phyloP scores from a whole-genome alignment of 1,284 basidiomycete genomes.

The Rhodotorula sp. region DNA sequence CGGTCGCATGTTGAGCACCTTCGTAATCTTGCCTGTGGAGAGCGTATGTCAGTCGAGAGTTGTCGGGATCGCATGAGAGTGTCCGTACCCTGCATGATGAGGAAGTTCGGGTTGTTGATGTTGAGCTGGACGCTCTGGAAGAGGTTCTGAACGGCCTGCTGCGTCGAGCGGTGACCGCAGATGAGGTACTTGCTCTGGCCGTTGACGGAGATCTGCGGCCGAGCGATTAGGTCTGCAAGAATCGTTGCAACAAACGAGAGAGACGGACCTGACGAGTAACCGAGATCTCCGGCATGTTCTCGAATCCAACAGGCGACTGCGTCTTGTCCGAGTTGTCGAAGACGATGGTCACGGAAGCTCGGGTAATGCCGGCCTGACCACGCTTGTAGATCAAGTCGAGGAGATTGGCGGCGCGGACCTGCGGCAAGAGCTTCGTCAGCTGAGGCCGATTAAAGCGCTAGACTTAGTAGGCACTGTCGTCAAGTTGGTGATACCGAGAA shows the following conservation, averaged over 20 bases:
- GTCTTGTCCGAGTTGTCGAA: slow-evolving; percentile 96
- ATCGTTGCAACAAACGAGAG: not conserved
- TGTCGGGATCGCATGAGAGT: too few relatives aligned
- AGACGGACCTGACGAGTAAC: slow-evolving; percentile 84
- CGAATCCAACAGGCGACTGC: slow-evolving; percentile 81
- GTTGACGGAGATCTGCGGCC: slow-evolving; percentile 80
- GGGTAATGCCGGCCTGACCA: slow-evolving; percentile 93
- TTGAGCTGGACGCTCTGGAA: slow-evolving; percentile 98
- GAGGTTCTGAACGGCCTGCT: slow-evolving; percentile 82
- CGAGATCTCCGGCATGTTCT: slow-evolving; percentile 83
- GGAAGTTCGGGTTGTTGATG: slow-evolving; percentile 99
- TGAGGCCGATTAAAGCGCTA: not conserved
- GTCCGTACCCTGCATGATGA: slow-evolving; percentile 96
- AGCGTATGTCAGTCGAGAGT: not conserved
- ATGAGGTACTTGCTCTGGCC: slow-evolving; percentile 95
- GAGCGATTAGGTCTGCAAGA: too few relatives aligned
- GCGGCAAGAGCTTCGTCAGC: not conserved
- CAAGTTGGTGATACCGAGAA: slow-evolving; percentile 94
- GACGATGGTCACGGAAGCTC: slow-evolving; percentile 97
- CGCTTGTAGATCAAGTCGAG: slow-evolving; percentile 98
- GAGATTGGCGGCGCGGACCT: slow-evolving; percentile 95
- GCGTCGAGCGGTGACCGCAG: slow-evolving; percentile 92
- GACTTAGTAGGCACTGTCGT: slow-evolving; percentile 60
- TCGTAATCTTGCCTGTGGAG: slow-evolving; percentile 50
- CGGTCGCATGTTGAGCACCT: slow-evolving; percentile 97